Conservation (phyloP, 2,329 filamentous ascomycete species). For the Fusarium sp. region DNA sequence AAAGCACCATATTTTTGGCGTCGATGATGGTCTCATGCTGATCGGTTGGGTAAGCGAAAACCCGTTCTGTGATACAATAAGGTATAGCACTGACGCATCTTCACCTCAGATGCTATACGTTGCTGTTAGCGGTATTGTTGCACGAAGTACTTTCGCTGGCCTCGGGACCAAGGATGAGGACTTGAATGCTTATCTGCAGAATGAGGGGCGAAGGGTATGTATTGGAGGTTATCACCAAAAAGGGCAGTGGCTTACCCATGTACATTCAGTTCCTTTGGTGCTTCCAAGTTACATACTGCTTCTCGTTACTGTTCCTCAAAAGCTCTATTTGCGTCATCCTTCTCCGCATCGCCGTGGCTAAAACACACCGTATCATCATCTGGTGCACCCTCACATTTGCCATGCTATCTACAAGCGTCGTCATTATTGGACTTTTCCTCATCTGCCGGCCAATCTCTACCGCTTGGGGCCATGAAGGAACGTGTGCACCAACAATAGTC, state of each 20-base stretch:
- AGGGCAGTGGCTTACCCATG: background rate
- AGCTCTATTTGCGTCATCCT: slow-evolving; percentile 27
- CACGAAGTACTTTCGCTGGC: background rate
- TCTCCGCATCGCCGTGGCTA: slow-evolving; percentile 25
- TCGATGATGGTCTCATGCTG: slow-evolving; percentile 30
- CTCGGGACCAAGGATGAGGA: slow-evolving; percentile 10
- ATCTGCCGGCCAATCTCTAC: slow-evolving; percentile 10
- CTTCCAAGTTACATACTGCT: slow-evolving; percentile 6
- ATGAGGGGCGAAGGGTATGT: slow-evolving; percentile 14
- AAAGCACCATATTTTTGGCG: slow-evolving; percentile 11
- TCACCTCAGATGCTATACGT: slow-evolving; percentile 17
- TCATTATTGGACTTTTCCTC: slow-evolving; percentile 8
- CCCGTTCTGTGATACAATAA: background rate
- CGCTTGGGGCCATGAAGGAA: background rate
- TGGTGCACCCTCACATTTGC: slow-evolving; percentile 18
- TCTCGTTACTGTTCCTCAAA: slow-evolving; percentile 27
- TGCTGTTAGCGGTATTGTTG: background rate
- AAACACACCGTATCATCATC: slow-evolving; percentile 18
- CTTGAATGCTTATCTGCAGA: slow-evolving; percentile 13
- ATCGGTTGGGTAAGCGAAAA: slow-evolving; percentile 21
- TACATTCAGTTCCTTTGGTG: slow-evolving; percentile 17
- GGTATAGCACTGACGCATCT: background rate
- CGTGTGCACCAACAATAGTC: background rate
- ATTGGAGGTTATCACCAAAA: background rate
- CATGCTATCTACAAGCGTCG: too few relatives aligned